phyloP scores from a whole-genome alignment of 2,329 filamentous ascomycete species.

The Trichophyton verrucosum region DNA sequence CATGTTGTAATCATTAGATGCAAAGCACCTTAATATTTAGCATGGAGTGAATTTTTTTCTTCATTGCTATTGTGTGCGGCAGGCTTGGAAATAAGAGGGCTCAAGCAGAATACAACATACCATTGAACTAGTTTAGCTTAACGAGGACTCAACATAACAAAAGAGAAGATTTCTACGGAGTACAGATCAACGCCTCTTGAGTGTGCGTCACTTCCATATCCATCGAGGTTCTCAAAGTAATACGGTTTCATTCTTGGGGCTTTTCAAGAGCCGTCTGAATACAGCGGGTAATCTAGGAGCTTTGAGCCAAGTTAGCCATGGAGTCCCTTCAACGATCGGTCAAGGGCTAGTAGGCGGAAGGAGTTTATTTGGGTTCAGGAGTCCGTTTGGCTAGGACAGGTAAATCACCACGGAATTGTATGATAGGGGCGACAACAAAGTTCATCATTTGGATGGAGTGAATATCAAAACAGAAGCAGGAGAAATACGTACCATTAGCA shows the following conservation, averaged over 20 bases:
- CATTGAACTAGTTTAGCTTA: not conserved
- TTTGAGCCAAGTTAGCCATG: not conserved
- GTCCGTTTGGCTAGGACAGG: slow-evolving; percentile 52
- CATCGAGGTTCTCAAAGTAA: too few relatives aligned
- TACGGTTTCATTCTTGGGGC: not conserved
- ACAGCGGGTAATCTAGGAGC: not conserved
- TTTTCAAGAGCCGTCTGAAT: not conserved
- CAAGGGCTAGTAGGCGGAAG: not conserved
- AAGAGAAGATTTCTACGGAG: slow-evolving; percentile 16
- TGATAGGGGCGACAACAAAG: slow-evolving; percentile 52
- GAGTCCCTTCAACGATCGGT: not conserved
- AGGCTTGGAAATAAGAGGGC: not conserved
- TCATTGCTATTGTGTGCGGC: slow-evolving; percentile 9
- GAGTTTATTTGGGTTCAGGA: slow-evolving; percentile 12
- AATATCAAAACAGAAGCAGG: not conserved
- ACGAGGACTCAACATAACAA: slow-evolving; percentile 2
- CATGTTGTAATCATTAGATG: slow-evolving; percentile 42
- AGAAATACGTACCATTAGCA: not conserved
- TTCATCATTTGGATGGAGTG: slow-evolving; percentile 38
- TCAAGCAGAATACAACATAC: not conserved
- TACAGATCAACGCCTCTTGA: too few relatives aligned
- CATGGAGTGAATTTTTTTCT: slow-evolving; percentile 42
- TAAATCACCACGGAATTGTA: slow-evolving; percentile 46
- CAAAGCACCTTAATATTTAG: slow-evolving; percentile 46
- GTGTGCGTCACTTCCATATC: too few relatives aligned